phyloP scores from a whole-genome alignment of 2,329 filamentous ascomycete genomes.

The Leptographium procerum region DNA sequence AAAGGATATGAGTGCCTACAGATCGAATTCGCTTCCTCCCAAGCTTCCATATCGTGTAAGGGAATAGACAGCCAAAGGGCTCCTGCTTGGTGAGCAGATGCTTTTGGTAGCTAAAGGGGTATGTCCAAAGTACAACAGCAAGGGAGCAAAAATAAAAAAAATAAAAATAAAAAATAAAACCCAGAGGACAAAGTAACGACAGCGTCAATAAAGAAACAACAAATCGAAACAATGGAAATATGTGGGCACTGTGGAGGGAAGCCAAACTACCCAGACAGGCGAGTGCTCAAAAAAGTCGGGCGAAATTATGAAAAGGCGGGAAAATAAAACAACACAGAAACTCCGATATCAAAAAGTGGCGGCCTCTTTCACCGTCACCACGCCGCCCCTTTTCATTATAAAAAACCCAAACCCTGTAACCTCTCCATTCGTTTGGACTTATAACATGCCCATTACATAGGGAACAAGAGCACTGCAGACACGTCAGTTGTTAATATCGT shows the following conservation, averaged over 20 bases:
- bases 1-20: neutral
- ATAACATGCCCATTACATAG: slow-evolving; percentile 16
- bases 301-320: neutral
- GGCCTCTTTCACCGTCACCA: neutral
- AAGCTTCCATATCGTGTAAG: neutral
- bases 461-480: slow-evolving; percentile 16
- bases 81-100: neutral
- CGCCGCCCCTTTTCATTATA: neutral
- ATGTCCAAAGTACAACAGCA: slow-evolving; percentile 1
- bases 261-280: neutral
- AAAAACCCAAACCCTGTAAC: neutral
- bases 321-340: neutral
- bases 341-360: neutral
- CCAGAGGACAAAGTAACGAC: neutral
- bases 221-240: neutral
- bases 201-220: neutral
- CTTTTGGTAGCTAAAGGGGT: neutral
- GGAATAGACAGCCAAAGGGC: neutral
- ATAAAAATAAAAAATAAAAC: neutral
- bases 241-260: neutral
- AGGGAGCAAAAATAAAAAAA: neutral
- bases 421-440: neutral
- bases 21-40: neutral
- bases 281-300: neutral
- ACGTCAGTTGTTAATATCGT: neutral